Conservation (phyloP, 257 asterid genomes). For the Galeopsis tetrahit region DNA sequence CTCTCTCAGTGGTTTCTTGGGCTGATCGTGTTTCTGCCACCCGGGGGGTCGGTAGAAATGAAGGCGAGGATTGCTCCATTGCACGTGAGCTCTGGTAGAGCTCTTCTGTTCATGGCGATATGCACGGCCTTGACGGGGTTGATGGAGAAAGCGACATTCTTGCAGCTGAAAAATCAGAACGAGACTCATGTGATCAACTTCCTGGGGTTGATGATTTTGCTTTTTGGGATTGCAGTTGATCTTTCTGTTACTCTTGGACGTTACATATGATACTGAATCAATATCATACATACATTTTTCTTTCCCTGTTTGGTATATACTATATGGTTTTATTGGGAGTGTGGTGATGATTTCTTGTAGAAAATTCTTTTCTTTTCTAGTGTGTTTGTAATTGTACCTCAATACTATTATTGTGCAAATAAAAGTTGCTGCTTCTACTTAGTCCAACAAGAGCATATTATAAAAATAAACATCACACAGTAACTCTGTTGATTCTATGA, state of each 20-base stretch:
- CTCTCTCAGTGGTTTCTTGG: conserved; percentile 67
- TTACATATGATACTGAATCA: conserved; percentile 22
- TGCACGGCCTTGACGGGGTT: conserved; percentile 71
- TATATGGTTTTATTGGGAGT: not conserved
- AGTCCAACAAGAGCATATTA: not conserved
- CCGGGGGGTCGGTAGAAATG: conserved; percentile 41
- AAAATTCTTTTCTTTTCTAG: conserved; percentile 10
- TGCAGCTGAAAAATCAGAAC: conserved; percentile 37
- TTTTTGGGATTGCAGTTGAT: conserved; percentile 71
- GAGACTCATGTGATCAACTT: conserved; percentile 63
- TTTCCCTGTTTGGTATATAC: not conserved
- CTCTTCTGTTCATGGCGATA: conserved; percentile 68
- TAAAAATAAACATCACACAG: too few relatives aligned
- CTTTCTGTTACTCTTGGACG: conserved; percentile 66
- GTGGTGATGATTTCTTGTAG: conserved; percentile 7
- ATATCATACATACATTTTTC: not conserved
- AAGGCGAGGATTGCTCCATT: conserved; percentile 49
- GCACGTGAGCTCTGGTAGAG: conserved; percentile 66
- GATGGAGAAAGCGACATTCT: conserved; percentile 59
- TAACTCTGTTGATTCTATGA: too few relatives aligned
- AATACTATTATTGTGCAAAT: not conserved
- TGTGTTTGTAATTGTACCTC: conserved; percentile 4
- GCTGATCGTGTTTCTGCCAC: conserved; percentile 44
- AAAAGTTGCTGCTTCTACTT: not conserved
- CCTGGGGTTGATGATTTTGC: conserved; percentile 63